phyloP scores from a whole-genome alignment of 2,329 filamentous ascomycete genomes.

The Chalara sp. region DNA sequence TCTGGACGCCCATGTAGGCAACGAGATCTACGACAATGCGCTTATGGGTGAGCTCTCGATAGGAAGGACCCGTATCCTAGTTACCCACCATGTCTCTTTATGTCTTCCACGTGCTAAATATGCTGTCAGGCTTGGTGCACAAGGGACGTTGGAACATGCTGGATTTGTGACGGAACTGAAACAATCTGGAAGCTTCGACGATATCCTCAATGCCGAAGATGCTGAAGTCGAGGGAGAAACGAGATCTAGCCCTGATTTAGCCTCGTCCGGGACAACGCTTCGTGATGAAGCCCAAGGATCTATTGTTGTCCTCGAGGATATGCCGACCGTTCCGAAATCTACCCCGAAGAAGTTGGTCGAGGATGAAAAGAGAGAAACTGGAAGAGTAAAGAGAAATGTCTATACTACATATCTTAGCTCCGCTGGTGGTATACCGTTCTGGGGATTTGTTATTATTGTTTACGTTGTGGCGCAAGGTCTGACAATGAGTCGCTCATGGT shows the following conservation, averaged over 20 bases:
- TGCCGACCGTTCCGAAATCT: not conserved
- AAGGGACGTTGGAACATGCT: slow-evolving; percentile 50
- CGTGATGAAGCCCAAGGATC: slow-evolving; percentile 24
- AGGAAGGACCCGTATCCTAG: slow-evolving; percentile 66
- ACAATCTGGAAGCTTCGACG: slow-evolving; percentile 45
- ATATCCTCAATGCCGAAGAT: slow-evolving; percentile 49
- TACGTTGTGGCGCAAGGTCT: slow-evolving; percentile 34
- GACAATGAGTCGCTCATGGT: slow-evolving; percentile 45
- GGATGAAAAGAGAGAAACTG: slow-evolving; percentile 63
- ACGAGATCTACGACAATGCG: slow-evolving; percentile 70
- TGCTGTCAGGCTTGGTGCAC: slow-evolving; percentile 62
- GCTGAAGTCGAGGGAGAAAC: slow-evolving; percentile 33
- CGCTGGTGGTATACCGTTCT: slow-evolving; percentile 57
- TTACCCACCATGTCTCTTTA: slow-evolving; percentile 70
- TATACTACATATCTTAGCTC: slow-evolving; percentile 60
- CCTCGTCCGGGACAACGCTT: slow-evolving; percentile 40
- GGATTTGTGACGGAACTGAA: slow-evolving; percentile 56
- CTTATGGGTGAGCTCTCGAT: slow-evolving; percentile 61
- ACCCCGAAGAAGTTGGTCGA: slow-evolving; percentile 61
- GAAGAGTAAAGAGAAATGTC: slow-evolving; percentile 59
- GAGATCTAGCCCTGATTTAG: slow-evolving; percentile 36
- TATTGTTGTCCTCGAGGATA: not conserved
- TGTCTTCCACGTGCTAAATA: slow-evolving; percentile 65
- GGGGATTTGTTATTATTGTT: slow-evolving; percentile 44
- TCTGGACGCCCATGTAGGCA: slow-evolving; percentile 71